A percentile compares a stretch with the other conserved stretches of the same genome.
These are phyloP conservation scores for Penicillium sp. DNA, from an alignment of 2,329 filamentous ascomycete species.

Conservation along the genomic window DNA sequence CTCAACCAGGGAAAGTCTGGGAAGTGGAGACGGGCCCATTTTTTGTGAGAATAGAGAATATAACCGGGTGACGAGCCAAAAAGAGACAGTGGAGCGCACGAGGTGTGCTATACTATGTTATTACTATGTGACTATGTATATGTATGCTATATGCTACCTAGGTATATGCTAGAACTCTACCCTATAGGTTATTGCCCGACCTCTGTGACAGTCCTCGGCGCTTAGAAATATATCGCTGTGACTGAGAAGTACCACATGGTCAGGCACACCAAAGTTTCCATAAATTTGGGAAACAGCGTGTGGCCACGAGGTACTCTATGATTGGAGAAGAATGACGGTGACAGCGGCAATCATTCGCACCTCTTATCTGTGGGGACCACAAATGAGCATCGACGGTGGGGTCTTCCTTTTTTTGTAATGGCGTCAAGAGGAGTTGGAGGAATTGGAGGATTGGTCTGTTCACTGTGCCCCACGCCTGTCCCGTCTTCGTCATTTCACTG, in stretches of 20 bases:
- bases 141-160: no score
- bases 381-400: constrained; percentile 5
- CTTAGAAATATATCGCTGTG: no score
- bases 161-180: no score
- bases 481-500: constrained; percentile 18
- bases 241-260: not conserved
- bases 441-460: not conserved
- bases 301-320: constrained; percentile 20
- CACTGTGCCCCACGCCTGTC: constrained; percentile 12
- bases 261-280: not conserved
- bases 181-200: no score
- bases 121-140: no score
- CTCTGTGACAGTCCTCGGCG: no score
- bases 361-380: constrained; percentile 17
- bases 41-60: not conserved
- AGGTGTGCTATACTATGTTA: no score
- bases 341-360: constrained; percentile 23
- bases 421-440: not conserved
- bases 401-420: not conserved
- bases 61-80: no score
- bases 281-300: constrained; percentile 6
- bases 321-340: constrained; percentile 22
- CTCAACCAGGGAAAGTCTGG: not conserved
- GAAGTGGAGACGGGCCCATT: not conserved
- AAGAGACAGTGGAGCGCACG: no score